Evolutionary conservation across 2,329 filamentous ascomycete genomes (phyloP).

Genomic region (Paecilomyces variotii): DNA sequence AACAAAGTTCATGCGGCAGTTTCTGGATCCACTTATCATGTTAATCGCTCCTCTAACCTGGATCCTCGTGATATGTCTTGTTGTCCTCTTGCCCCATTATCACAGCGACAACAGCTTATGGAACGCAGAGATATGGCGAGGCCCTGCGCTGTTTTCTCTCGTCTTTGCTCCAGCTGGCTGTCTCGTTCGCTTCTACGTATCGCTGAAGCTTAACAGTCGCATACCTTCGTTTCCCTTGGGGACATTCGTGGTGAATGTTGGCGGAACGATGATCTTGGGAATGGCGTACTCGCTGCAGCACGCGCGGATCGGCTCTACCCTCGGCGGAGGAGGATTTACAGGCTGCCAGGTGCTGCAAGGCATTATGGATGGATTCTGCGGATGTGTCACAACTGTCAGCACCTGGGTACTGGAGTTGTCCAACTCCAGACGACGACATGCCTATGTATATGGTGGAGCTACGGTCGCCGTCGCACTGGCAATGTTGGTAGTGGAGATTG

Average conservation of each 20-base stretch:
- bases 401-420: slow-evolving; percentile 55
- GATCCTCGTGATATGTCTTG: slow-evolving; percentile 63
- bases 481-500: slow-evolving; percentile 63
- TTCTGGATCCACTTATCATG: slow-evolving; percentile 55
- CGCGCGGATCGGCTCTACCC: slow-evolving; percentile 33
- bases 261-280: slow-evolving; percentile 64
- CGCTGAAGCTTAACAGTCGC: slow-evolving; percentile 58
- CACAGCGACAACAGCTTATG: slow-evolving; percentile 20
- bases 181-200: slow-evolving; percentile 61
- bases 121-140: slow-evolving; percentile 57
- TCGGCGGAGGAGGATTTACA: slow-evolving; percentile 40
- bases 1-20: slow-evolving; percentile 39
- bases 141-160: slow-evolving; percentile 60
- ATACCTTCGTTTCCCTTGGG: slow-evolving; percentile 65
- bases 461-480: slow-evolving; percentile 55
- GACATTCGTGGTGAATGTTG: slow-evolving; percentile 70
- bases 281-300: slow-evolving; percentile 72
- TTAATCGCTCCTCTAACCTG: slow-evolving; percentile 61
- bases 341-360: slow-evolving; percentile 59
- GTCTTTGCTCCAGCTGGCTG: slow-evolving; percentile 73
- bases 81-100: slow-evolving; percentile 56
- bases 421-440: slow-evolving; percentile 43
- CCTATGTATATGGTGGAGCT: slow-evolving; percentile 58
- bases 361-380: slow-evolving; percentile 57
- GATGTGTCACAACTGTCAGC: slow-evolving; percentile 56